Conservation (phyloP, 208 protist genomes). For the Novymonas esmeraldas region DNA sequence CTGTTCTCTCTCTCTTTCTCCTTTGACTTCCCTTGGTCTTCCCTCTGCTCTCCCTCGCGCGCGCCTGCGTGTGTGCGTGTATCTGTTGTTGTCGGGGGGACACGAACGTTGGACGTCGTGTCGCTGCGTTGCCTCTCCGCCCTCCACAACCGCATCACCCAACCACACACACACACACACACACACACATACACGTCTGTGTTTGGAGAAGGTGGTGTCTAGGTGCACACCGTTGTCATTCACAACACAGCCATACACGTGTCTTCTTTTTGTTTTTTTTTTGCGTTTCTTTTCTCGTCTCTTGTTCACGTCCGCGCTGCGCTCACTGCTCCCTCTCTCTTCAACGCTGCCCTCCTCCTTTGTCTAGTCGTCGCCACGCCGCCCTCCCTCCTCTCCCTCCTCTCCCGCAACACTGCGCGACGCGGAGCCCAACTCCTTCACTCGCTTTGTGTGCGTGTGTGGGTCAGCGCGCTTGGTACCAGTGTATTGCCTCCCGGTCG, state of each 20-base stretch:
- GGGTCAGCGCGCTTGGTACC: too few relatives aligned
- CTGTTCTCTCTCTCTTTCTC: background rate
- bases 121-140: too few relatives aligned
- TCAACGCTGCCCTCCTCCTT: background rate
- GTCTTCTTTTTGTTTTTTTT: too few relatives aligned
- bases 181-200: background rate
- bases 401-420: background rate
- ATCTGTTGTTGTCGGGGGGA: background rate
- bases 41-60: background rate
- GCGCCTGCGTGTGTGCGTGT: background rate
- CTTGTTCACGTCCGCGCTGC: too few relatives aligned
- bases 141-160: too few relatives aligned
- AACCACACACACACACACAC: background rate
- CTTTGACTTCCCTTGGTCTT: background rate
- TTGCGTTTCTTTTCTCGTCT: too few relatives aligned
- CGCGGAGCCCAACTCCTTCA: background rate
- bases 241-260: too few relatives aligned
- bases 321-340: background rate
- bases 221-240: too few relatives aligned
- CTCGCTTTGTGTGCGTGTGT: too few relatives aligned
- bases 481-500: background rate
- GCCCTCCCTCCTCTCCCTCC: background rate
- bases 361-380: background rate
- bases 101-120: too few relatives aligned
- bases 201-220: background rate